A percentile compares a stretch with the other conserved stretches of the same genome.
Conservation (phyloP, 148 eudicot species). For the Nepenthes mirabilis region DNA sequence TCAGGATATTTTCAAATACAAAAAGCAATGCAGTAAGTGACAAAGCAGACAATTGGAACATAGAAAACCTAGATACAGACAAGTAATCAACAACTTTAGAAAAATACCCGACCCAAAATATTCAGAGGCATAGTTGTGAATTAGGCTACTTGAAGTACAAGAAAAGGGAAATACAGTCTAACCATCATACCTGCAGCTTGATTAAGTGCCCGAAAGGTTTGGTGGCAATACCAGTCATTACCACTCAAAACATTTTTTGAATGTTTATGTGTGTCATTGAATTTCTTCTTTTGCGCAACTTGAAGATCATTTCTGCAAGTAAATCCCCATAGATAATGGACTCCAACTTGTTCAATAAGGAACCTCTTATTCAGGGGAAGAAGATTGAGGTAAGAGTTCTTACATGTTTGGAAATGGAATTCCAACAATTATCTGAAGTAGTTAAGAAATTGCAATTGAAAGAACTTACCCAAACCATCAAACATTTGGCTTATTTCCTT, state of each 20-base stretch:
- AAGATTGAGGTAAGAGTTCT: conserved; percentile 14
- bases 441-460: conserved; percentile 30
- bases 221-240: conserved; percentile 92
- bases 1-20: no score
- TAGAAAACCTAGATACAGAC: no score
- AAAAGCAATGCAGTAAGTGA: no score
- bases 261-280: conserved; percentile 56
- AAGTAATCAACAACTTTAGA: no score
- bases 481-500: neutral
- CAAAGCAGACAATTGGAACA: no score
- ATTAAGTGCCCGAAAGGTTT: conserved; percentile 94
- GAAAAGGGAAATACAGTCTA: neutral
- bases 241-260: conserved; percentile 79
- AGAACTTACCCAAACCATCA: neutral
- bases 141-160: neutral
- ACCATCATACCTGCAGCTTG: conserved; percentile 83
- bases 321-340: conserved; percentile 6
- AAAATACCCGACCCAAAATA: no score
- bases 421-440: conserved; percentile 68
- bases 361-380: neutral
- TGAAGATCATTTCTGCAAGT: conserved; percentile 63
- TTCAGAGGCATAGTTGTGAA: no score
- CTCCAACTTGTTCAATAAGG: neutral
- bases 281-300: conserved; percentile 84
- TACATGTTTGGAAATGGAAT: conserved; percentile 97